Conservation (phyloP, 2,329 filamentous ascomycete species). For the Trichoderma harzianum region DNA sequence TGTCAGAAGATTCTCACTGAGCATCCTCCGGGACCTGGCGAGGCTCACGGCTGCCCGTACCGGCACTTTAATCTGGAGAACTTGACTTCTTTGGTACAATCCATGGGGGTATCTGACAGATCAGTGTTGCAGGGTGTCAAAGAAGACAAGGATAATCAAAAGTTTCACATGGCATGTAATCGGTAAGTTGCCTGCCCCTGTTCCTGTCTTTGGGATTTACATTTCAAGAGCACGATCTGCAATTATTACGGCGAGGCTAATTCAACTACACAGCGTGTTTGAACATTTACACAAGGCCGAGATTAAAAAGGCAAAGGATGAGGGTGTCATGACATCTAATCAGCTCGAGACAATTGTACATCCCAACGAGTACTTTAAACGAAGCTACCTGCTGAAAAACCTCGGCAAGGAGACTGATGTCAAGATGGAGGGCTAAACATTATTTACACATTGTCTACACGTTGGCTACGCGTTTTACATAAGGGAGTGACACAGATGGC, state of each 20-base stretch:
- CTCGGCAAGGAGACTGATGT: slow-evolving; percentile 56
- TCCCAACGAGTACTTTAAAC: slow-evolving; percentile 97
- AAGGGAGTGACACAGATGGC: not conserved
- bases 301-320: slow-evolving; percentile 72
- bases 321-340: slow-evolving; percentile 65
- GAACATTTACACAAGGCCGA: slow-evolving; percentile 79
- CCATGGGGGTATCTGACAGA: slow-evolving; percentile 74
- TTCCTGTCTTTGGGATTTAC: not conserved
- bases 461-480: not conserved
- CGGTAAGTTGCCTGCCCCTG: slow-evolving; percentile 47
- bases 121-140: slow-evolving; percentile 75
- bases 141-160: slow-evolving; percentile 83
- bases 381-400: slow-evolving; percentile 85
- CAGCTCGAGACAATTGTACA: slow-evolving; percentile 95
- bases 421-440: slow-evolving; percentile 48
- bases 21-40: slow-evolving; percentile 78
- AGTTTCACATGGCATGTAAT: slow-evolving; percentile 95
- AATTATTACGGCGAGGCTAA: not conserved
- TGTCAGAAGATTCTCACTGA: slow-evolving; percentile 96
- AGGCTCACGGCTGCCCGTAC: slow-evolving; percentile 95
- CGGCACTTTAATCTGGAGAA: slow-evolving; percentile 90
- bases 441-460: not conserved
- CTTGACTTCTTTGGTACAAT: slow-evolving; percentile 69
- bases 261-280: slow-evolving; percentile 61
- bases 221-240: not conserved